Evolutionary conservation across 2,329 filamentous ascomycete species (phyloP), one percentile per base, ranked within the genome.

Genomic region (Cercospora berteroae): DNA sequence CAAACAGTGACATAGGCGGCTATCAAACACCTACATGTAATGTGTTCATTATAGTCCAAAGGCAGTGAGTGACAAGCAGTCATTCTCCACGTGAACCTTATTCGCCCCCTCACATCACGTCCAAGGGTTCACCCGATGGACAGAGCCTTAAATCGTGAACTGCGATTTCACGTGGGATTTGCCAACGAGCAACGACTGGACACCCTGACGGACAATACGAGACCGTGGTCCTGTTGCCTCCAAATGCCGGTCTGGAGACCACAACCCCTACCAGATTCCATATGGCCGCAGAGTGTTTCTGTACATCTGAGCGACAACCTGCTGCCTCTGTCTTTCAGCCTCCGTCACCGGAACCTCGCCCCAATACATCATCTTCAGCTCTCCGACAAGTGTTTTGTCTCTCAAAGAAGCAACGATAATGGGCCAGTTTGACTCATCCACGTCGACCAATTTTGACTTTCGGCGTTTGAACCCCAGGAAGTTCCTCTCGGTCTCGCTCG

Each of bases 401-500:
- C 31, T 52, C 44, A 63, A 39, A 31, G 60, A 48, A 29, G 44
- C 23, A 25, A 63, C 29, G 7, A 63, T 36, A 5, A 13, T 29
- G 3, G 60, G 18, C 60, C 60, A 63, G n/a, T 63, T 63, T 7
- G 44, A 33, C 44, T 63, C 48, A 39, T 63, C 36, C 6, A 63
- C 60, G 20, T 27, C 18, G 6, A 63, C 6, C 18, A 2, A 27
- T 25, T 52, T 63, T 52, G 23, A 25, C 23, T 61, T 63, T 27
- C 48, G 16, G 13, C 25, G 25, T 23, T 29, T 44, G 36, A 61
- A 31, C 23, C 59, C 59, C 31, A 61, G 18, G 59, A 61, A 48
- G 13, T 13, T 31, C 12, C 27, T 61, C 25, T 12, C 2, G 13
- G 25, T 29, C 16, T 48, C 42, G n/a, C 59, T 23, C 59, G 13